Evolutionary conservation across 257 asterid genomes (phyloP).

Genomic region (Paulownia fortunei): DNA sequence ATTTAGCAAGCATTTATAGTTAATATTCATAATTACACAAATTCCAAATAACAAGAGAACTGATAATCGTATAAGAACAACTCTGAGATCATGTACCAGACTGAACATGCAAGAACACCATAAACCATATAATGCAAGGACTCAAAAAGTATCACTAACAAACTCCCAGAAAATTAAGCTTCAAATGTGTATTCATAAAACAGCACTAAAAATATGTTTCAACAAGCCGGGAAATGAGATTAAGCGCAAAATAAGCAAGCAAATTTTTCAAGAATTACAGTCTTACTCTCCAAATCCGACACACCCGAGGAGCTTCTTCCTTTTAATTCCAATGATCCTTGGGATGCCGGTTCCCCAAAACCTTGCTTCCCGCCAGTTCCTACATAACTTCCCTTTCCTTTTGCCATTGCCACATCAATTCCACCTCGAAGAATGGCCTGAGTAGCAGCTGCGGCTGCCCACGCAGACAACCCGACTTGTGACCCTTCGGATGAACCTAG

Average conservation of each 20-base stretch:
- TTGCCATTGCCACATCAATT: slow-evolving; percentile 44
- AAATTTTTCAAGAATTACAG: too few species aligned
- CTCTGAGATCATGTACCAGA: neutral
- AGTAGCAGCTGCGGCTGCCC: slow-evolving; percentile 35
- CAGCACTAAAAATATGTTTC: neutral
- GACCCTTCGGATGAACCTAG: slow-evolving; percentile 44
- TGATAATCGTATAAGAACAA: neutral
- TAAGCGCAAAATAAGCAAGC: too few species aligned
- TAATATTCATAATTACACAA: neutral
- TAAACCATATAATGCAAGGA: neutral
- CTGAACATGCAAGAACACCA: neutral
- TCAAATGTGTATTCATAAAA: neutral
- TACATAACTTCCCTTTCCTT: slow-evolving; percentile 54
- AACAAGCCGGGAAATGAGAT: too few species aligned
- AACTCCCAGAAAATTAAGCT: neutral
- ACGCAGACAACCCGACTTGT: slow-evolving; percentile 39
- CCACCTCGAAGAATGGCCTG: slow-evolving; percentile 47
- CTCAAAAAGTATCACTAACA: too few species aligned
- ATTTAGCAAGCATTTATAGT: slow-evolving; percentile 5
- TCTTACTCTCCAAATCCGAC: slow-evolving; percentile 68
- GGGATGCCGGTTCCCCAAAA: slow-evolving; percentile 43
- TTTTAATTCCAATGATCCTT: slow-evolving; percentile 73
- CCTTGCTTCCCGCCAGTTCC: slow-evolving; percentile 45
- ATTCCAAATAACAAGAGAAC: neutral
- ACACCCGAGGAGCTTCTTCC: slow-evolving; percentile 75